Evolutionary conservation across 1,139 yeast genomes (phyloP), one percentile per base, ranked within the genome.

Genomic region (Taphrina confusa): DNA sequence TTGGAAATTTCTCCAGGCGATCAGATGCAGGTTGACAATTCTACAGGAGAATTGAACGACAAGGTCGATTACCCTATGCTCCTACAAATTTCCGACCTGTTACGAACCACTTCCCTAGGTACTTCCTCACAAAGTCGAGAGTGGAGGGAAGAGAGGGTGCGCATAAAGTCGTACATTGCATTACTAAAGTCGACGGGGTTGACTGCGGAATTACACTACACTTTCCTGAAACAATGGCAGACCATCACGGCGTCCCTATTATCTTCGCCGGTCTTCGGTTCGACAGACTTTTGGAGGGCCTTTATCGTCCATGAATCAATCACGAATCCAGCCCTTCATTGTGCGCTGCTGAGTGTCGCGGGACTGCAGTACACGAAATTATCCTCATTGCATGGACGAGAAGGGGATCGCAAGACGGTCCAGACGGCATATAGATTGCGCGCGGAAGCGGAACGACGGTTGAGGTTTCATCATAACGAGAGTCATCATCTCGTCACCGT

Each of bases 371-470:
- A 30, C 20, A 14, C 31, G 2, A 31, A 36, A 3, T 40, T 23
- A n/a, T 37, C 42, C 42, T 11, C n/a, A 6, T n/a, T 37, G 11
- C 11, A 36, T n/a, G 25, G 6, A 25, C 36, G 25, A 5, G 9
- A 30, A 16, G 9, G 16, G 16, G 36, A 28, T 27, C 36, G 36
- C 12, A 18, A 23, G 20, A 18, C 16, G 36, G 11, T 45, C 4
- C 49, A 40, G 45, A 8, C 40, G 14, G 28, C 46, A n/a, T 52
- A 52, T 22, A 39, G 39, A 23, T 22, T 52, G 11, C 47, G 57
- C 11, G 57, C 47, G 12, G 40, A 52, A 16, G 57, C 57, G 4
- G 57, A 40, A 22, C 37, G 57, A 23, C 37, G 57, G 22, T 49
- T 52, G 20, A 14, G 34, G 30, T 33, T 30, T 18, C n/a, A n/a